Evolutionary conservation across 2,329 filamentous ascomycete genomes (phyloP).

Genomic region (Helicocarpus griseus): DNA sequence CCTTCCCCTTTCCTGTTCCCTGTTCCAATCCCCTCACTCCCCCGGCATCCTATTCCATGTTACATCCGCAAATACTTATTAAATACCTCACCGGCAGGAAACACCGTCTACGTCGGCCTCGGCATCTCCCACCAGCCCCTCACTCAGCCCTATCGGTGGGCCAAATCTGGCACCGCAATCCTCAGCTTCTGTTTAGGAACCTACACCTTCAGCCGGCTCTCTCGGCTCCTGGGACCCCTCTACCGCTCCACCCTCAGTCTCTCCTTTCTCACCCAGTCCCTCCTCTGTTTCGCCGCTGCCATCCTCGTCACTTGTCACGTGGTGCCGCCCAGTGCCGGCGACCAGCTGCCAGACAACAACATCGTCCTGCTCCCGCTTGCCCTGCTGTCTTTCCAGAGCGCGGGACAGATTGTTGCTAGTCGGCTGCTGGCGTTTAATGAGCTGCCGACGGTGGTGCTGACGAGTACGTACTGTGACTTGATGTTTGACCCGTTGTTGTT

Average conservation of each 20-base stretch:
- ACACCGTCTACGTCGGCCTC: slow-evolving; percentile 19
- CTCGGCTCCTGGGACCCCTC: slow-evolving; percentile 14
- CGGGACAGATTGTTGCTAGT: slow-evolving; percentile 19
- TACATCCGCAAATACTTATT: too few relatives aligned
- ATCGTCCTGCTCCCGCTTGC: slow-evolving; percentile 16
- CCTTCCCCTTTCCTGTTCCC: not conserved
- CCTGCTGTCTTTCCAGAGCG: slow-evolving; percentile 19
- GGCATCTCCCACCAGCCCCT: slow-evolving; percentile 18
- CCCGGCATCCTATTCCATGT: too few relatives aligned
- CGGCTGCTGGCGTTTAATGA: slow-evolving; percentile 17
- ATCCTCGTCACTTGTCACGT: slow-evolving; percentile 13
- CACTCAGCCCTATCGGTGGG: slow-evolving; percentile 15
- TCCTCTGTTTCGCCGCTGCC: slow-evolving; percentile 15
- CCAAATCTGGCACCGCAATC: slow-evolving; percentile 20
- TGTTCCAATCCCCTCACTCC: not conserved
- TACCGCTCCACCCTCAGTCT: slow-evolving; percentile 15
- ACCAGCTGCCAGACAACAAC: slow-evolving; percentile 4
- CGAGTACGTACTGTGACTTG: slow-evolving; percentile 18
- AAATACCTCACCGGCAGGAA: too few relatives aligned
- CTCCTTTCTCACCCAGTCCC: slow-evolving; percentile 18
- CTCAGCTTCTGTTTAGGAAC: slow-evolving; percentile 17
- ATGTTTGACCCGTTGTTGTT: slow-evolving; percentile 15
- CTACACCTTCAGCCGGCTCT: slow-evolving; percentile 17
- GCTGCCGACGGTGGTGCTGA: slow-evolving; percentile 21
- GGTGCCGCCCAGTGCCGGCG: slow-evolving; percentile 11